These are phyloP conservation scores for Eimeria maxima DNA, from an alignment of 169 alveolate species.

Conservation along the genomic window DNA sequence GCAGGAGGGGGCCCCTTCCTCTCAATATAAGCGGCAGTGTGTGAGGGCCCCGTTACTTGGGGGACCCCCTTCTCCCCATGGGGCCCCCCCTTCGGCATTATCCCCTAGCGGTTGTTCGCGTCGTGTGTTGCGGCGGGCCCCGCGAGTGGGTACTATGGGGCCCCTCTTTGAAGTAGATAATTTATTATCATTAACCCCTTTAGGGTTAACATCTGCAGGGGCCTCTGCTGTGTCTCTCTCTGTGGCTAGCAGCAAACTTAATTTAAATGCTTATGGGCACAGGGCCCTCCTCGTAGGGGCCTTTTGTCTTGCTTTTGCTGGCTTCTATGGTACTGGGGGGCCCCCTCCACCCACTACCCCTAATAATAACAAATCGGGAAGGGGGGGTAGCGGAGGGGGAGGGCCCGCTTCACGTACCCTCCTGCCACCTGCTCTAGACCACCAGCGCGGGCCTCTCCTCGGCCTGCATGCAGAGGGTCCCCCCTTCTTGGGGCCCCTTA, in stretches of 20 bases:
- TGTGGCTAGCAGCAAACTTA: conserved; percentile 29
- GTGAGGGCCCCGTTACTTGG: background rate
- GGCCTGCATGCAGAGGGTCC: conserved; percentile 32
- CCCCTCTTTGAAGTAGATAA: conserved; percentile 5
- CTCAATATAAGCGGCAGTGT: too few species aligned
- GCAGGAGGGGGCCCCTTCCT: too few species aligned
- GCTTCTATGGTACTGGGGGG: background rate
- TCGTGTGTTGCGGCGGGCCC: conserved; percentile 13
- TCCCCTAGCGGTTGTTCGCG: background rate
- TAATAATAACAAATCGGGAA: too few species aligned
- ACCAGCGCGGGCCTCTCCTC: background rate
- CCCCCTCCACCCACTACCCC: too few species aligned
- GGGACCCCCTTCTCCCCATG: too few species aligned
- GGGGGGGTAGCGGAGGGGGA: too few species aligned
- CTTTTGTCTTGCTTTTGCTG: background rate
- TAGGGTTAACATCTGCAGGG: background rate
- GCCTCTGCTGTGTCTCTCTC: conserved; percentile 18
- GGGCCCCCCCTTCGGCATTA: too few species aligned
- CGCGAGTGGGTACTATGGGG: conserved; percentile 29
- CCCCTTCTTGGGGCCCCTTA: conserved; percentile 32
- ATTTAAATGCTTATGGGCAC: conserved; percentile 12
- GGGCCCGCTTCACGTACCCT: too few species aligned
- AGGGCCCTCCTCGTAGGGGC: background rate
- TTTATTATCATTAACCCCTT: background rate
- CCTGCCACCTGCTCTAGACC: too few species aligned